These are phyloP conservation scores for Aspergillus ostianus DNA, from an alignment of 495 filamentous ascomycete species.

Conservation along the genomic window DNA sequence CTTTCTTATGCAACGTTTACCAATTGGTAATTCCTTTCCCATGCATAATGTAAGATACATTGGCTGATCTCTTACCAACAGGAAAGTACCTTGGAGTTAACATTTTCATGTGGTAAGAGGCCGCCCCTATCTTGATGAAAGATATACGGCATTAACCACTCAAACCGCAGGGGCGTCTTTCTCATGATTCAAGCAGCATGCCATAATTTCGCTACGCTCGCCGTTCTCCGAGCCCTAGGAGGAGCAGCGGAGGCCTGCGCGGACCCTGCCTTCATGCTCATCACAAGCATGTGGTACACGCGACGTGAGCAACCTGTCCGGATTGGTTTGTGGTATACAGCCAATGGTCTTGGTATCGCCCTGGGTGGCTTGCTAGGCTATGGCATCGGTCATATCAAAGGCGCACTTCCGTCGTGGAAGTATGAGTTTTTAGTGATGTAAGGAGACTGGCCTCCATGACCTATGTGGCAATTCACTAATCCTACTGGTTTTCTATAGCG, in stretches of 20 bases:
- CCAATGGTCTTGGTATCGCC: constrained; percentile 58
- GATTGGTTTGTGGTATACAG: constrained; percentile 60
- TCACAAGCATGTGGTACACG: constrained; percentile 52
- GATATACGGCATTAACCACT: background rate
- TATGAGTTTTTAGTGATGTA: constrained; percentile 55
- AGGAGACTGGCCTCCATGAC: background rate
- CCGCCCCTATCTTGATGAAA: background rate
- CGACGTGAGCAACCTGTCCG: constrained; percentile 57
- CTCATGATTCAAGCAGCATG: constrained; percentile 56
- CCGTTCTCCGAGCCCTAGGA: constrained; percentile 48
- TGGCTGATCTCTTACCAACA: constrained; percentile 17
- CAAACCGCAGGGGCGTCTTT: constrained; percentile 45
- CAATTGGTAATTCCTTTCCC: constrained; percentile 39
- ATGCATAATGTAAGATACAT: background rate
- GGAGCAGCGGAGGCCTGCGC: constrained; percentile 57
- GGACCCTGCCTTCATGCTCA: constrained; percentile 38
- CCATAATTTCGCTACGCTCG: constrained; percentile 52
- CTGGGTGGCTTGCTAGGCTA: constrained; percentile 59
- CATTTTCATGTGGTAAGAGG: constrained; percentile 55
- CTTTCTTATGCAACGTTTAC: constrained; percentile 57
- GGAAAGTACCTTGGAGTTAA: constrained; percentile 58
- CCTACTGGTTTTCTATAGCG: constrained; percentile 26
- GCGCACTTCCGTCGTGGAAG: constrained; percentile 54
- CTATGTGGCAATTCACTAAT: constrained; percentile 10
- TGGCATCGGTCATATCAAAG: constrained; percentile 54